Conservation (phyloP, 1,284 basidiomycete genomes). For the Malassezia nana region DNA sequence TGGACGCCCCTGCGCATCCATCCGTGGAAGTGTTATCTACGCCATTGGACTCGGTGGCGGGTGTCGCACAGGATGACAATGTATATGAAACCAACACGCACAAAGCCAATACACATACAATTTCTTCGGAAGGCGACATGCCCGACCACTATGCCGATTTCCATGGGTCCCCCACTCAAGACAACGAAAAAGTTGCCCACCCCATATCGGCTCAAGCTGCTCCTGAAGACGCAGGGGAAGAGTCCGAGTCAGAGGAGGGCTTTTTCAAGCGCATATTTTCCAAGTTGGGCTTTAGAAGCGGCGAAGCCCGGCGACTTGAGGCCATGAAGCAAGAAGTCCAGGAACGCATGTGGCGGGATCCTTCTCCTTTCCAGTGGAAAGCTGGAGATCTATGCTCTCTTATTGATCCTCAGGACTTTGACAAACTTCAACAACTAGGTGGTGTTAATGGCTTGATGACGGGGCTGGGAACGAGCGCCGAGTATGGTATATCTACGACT, state of each 20-base stretch:
- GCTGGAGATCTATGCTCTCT: slow-evolving; percentile 71
- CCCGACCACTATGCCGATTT: neutral
- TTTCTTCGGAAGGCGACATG: neutral
- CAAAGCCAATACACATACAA: neutral
- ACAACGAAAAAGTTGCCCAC: neutral
- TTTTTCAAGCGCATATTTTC: neutral
- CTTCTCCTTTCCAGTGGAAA: slow-evolving; percentile 49
- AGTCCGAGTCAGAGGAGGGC: neutral
- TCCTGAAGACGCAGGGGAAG: neutral
- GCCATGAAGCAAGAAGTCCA: slow-evolving; percentile 25
- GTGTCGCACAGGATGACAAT: too few relatives aligned
- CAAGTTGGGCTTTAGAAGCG: neutral
- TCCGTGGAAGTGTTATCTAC: neutral
- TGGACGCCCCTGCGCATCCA: neutral
- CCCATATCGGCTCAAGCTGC: neutral
- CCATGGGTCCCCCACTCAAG: neutral
- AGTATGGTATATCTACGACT: slow-evolving; percentile 32
- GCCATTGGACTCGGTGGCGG: neutral
- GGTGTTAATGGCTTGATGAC: slow-evolving; percentile 62
- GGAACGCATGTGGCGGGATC: slow-evolving; percentile 30
- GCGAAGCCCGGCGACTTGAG: neutral
- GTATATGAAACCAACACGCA: neutral
- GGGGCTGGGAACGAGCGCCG: slow-evolving; percentile 64
- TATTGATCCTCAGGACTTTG: slow-evolving; percentile 73
- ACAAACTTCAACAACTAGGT: slow-evolving; percentile 62